phyloP scores from a whole-genome alignment of 768 basidiomycete genomes.

The Chiua virens region DNA sequence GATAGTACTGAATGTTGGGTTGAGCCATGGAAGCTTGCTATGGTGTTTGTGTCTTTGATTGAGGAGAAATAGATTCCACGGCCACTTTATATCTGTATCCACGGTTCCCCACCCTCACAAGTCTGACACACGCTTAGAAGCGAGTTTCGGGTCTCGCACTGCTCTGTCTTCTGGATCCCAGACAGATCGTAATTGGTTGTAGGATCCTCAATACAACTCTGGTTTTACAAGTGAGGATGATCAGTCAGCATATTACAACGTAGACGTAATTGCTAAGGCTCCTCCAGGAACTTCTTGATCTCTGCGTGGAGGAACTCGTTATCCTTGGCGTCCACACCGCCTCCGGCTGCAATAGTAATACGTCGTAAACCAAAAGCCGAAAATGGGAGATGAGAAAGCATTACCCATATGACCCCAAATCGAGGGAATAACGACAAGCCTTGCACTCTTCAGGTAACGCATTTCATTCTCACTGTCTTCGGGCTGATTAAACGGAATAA shows the following conservation, averaged over 20 bases:
- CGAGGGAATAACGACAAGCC: constrained; percentile 51
- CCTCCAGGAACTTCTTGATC: constrained; percentile 46
- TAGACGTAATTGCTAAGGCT: constrained; percentile 14
- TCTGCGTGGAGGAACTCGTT: constrained; percentile 42
- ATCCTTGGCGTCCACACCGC: constrained; percentile 40
- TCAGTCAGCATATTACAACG: constrained; percentile 1
- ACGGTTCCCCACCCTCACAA: no score
- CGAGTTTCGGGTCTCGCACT: background rate
- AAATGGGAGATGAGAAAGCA: background rate
- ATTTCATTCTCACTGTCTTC: constrained; percentile 54
- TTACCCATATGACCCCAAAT: constrained; percentile 59
- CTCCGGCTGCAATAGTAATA: constrained; percentile 39
- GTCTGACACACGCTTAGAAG: no score
- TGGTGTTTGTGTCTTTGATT: background rate
- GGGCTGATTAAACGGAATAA: constrained; percentile 37
- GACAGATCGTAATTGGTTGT: background rate
- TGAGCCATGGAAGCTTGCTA: constrained; percentile 7
- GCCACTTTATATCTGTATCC: no score
- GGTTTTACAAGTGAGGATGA: background rate
- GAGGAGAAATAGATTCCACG: no score
- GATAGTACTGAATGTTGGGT: constrained; percentile 43
- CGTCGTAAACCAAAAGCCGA: background rate
- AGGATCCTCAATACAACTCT: background rate
- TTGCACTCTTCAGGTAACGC: constrained; percentile 39
- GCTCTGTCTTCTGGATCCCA: background rate